Conservation (phyloP, 83 land plant species). For the Diphasiastrum complanatum region DNA sequence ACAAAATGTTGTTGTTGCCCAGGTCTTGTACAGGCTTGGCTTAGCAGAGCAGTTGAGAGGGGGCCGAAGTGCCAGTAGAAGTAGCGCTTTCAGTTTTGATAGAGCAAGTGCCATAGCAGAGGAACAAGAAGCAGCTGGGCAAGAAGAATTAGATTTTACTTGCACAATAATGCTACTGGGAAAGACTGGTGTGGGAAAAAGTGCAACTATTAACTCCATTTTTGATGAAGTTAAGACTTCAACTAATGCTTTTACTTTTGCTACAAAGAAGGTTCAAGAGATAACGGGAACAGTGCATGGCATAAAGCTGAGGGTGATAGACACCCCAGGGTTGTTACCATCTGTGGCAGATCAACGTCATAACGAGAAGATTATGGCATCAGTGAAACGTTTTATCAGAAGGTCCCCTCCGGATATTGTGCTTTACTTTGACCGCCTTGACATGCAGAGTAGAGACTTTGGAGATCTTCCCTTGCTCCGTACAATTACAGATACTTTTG, state of each 20-base stretch:
- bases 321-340: constrained; percentile 29
- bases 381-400: constrained; percentile 24
- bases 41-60: constrained; percentile 25
- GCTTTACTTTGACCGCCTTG: constrained; percentile 28
- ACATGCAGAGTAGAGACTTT: constrained; percentile 16
- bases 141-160: constrained; percentile 25
- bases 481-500: constrained; percentile 22
- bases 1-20: constrained; percentile 24
- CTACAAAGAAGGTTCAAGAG: constrained; percentile 23
- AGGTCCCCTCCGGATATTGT: constrained; percentile 35
- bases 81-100: constrained; percentile 9
- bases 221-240: constrained; percentile 23
- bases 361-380: constrained; percentile 23
- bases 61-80: constrained; percentile 7
- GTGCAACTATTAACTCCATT: constrained; percentile 35
- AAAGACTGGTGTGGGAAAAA: constrained; percentile 35
- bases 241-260: constrained; percentile 21
- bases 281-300: constrained; percentile 24
- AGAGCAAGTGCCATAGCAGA: constrained; percentile 18
- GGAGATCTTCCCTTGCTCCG: constrained; percentile 23
- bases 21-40: constrained; percentile 27
- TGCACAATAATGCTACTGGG: constrained; percentile 31
- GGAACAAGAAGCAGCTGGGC: constrained; percentile 18
- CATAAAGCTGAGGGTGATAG: constrained; percentile 22
- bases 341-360: constrained; percentile 20